Percentiles rank a stretch among this genome's conserved stretches.
phyloP scores from a whole-genome alignment of 257 asterid genomes.

The Solanum raphanifolium region DNA sequence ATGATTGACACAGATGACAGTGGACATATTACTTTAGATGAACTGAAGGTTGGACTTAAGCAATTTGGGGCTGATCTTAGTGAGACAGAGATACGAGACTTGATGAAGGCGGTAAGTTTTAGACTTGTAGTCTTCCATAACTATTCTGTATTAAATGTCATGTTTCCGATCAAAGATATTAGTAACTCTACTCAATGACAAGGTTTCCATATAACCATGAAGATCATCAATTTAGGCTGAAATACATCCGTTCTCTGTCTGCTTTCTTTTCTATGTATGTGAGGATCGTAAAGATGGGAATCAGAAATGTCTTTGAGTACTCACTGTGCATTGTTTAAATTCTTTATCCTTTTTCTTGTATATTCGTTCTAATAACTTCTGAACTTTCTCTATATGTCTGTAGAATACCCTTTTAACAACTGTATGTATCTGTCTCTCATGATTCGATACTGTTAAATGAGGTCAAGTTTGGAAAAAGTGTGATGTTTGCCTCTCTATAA shows the following conservation, averaged over 20 bases:
- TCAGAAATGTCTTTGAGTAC: background rate
- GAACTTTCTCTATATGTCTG: background rate
- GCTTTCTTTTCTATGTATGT: background rate
- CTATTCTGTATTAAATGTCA: background rate
- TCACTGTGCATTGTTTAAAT: background rate
- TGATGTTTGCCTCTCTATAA: background rate
- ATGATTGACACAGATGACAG: slow-evolving; percentile 20
- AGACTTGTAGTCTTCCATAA: background rate
- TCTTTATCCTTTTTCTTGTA: background rate
- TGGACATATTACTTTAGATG: slow-evolving; percentile 19
- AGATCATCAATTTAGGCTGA: background rate
- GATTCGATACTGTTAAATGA: background rate
- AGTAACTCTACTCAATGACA: background rate
- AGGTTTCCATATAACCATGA: background rate
- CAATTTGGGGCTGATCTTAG: slow-evolving; percentile 18
- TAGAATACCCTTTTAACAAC: background rate
- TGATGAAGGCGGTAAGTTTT: slow-evolving; percentile 19
- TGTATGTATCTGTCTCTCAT: background rate
- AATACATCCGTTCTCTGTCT: background rate
- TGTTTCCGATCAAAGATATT: background rate
- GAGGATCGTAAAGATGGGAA: background rate
- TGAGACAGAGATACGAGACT: slow-evolving; percentile 14
- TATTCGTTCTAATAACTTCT: background rate
- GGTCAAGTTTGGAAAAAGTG: background rate
- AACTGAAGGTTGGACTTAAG: slow-evolving; percentile 20